These are phyloP conservation scores for Lipomyces yamanashiensis DNA, from an alignment of 805 yeast species.

Conservation along the genomic window DNA sequence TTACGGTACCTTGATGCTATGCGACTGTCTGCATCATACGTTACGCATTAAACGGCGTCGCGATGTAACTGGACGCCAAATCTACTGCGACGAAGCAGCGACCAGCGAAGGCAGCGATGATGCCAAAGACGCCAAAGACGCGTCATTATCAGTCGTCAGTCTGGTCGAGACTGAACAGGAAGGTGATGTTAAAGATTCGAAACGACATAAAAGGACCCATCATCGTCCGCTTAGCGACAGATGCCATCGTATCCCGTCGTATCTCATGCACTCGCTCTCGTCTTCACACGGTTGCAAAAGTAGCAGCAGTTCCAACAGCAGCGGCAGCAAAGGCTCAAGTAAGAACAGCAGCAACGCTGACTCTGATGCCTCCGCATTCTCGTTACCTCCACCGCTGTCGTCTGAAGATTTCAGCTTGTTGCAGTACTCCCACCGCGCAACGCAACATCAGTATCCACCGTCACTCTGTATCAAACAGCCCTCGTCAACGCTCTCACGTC, in stretches of 20 bases:
- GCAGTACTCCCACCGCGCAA: constrained; percentile 1
- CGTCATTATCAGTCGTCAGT: not conserved
- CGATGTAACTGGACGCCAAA: not conserved
- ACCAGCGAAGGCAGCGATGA: no score
- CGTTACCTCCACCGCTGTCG: constrained; percentile 7
- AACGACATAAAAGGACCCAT: not conserved
- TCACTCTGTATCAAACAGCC: not conserved
- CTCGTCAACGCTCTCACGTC: not conserved
- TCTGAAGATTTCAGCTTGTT: not conserved
- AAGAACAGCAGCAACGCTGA: not conserved
- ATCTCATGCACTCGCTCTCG: not conserved
- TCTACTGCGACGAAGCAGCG: not conserved
- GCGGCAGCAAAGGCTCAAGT: not conserved
- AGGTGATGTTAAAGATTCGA: not conserved
- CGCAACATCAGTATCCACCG: constrained; percentile 10
- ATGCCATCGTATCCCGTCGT: constrained; percentile 2
- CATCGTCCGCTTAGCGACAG: constrained; percentile 7
- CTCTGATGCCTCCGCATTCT: constrained; percentile 4
- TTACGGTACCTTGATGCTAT: not conserved
- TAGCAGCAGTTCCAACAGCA: no score
- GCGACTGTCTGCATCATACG: not conserved
- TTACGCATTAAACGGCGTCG: not conserved
- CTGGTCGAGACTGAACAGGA: not conserved
- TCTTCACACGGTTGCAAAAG: no score
- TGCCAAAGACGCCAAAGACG: not conserved